Conservation (phyloP, 2,329 filamentous ascomycete species). For the Ophiostoma tasmaniense region DNA sequence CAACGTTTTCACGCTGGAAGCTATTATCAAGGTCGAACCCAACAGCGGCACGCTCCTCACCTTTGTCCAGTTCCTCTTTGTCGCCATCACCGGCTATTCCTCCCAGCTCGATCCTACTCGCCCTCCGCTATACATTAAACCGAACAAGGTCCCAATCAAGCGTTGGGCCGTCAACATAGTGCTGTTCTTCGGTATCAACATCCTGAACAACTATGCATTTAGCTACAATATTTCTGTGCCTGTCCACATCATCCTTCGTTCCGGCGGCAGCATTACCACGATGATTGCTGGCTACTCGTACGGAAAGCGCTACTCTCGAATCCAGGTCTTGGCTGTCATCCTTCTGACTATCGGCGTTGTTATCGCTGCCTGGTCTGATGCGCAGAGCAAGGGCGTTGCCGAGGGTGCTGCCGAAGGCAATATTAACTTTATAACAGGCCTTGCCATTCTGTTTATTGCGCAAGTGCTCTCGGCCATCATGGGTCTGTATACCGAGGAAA, state of each 20-base stretch:
- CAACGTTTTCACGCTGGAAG: conserved; percentile 91
- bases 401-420: conserved; percentile 24
- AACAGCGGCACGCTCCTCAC: conserved; percentile 78
- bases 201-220: conserved; percentile 96
- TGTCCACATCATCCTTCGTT: conserved; percentile 91
- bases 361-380: conserved; percentile 82
- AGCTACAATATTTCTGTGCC: conserved; percentile 94
- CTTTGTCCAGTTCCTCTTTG: conserved; percentile 82
- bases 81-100: conserved; percentile 67
- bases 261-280: conserved; percentile 90
- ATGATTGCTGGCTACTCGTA: conserved; percentile 83
- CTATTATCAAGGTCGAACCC: conserved; percentile 87
- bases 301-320: conserved; percentile 72
- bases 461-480: conserved; percentile 88
- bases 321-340: conserved; percentile 73
- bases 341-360: conserved; percentile 81
- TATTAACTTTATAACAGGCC: conserved; percentile 54
- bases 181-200: conserved; percentile 87
- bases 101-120: conserved; percentile 62
- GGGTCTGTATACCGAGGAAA: conserved; percentile 88
- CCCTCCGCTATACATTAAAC: conserved; percentile 63
- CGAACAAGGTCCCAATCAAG: conserved; percentile 70
- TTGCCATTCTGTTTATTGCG: conserved; percentile 75
- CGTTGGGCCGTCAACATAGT: conserved; percentile 85
- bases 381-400: conserved; percentile 64